Evolutionary conservation across 768 basidiomycete species (phyloP).

Genomic region (Russula griseocarnosa): DNA sequence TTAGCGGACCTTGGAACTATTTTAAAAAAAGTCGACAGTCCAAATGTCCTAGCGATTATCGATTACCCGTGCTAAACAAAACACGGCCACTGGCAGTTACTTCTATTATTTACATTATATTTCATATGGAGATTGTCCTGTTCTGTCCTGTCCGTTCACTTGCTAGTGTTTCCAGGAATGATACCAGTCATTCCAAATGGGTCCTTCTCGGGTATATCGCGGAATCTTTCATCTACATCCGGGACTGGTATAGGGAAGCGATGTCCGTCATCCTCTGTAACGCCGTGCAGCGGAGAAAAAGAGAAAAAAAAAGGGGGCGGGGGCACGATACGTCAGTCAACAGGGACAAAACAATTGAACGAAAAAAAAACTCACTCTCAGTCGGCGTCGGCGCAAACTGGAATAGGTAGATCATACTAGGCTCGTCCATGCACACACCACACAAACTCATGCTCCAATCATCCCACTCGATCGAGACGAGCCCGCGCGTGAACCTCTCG

Average conservation of each 20-base stretch:
- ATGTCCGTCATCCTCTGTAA: constrained; percentile 25
- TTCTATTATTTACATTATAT: neutral
- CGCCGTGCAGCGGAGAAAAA: neutral
- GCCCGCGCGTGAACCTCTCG: constrained; percentile 17
- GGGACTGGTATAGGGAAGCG: constrained; percentile 25
- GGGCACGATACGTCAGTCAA: neutral
- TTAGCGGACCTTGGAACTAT: neutral
- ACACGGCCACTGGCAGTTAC: neutral
- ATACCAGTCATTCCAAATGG: constrained; percentile 5
- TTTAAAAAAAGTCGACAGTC: neutral
- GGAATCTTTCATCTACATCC: constrained; percentile 26
- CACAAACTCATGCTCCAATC: constrained; percentile 26
- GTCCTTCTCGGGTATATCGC: constrained; percentile 9
- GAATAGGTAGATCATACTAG: constrained; percentile 23
- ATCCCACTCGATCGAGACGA: constrained; percentile 25
- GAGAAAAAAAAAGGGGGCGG: neutral
- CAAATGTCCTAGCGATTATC: neutral
- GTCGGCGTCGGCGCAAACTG: constrained; percentile 27
- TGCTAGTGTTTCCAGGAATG: neutral
- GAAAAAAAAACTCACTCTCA: constrained; percentile 21
- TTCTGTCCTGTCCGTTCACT: neutral
- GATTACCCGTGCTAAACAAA: neutral
- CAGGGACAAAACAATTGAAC: neutral
- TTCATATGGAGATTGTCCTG: too few relatives aligned
- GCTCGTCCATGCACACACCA: constrained; percentile 20